A percentile compares a stretch with the other conserved stretches of the same genome.
Evolutionary conservation across 768 basidiomycete genomes (phyloP).

Genomic region (Mycena chlorophos): DNA sequence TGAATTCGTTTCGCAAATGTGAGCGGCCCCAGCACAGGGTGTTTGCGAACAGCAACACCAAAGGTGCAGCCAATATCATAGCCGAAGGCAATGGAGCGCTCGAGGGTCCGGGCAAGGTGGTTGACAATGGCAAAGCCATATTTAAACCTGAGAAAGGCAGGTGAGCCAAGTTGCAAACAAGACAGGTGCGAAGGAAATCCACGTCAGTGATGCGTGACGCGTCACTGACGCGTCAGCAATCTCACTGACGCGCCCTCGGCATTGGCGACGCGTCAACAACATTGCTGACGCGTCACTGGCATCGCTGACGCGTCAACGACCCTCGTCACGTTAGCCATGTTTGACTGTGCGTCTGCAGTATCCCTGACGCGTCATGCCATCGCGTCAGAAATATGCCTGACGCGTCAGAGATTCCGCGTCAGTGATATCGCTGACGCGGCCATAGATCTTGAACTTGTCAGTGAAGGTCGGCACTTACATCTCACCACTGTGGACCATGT

Average conservation of each 20-base stretch:
- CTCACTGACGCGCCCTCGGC: not conserved
- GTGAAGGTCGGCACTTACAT: slow-evolving; percentile 25
- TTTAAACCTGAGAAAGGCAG: not conserved
- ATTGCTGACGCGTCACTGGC: not conserved
- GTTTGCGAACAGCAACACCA: slow-evolving; percentile 1
- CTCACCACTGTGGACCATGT: slow-evolving; percentile 38
- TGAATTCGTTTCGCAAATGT: not conserved
- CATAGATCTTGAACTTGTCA: not conserved
- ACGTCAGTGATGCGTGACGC: not conserved
- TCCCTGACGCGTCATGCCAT: too few relatives aligned
- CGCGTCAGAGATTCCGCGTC: too few relatives aligned
- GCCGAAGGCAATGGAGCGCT: not conserved
- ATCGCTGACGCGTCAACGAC: too few relatives aligned
- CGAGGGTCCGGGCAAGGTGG: not conserved
- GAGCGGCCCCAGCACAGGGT: slow-evolving; percentile 2
- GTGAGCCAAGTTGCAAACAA: too few relatives aligned
- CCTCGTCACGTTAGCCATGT: too few relatives aligned
- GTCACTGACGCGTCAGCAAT: too few relatives aligned
- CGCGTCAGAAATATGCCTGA: too few relatives aligned
- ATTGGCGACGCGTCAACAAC: not conserved
- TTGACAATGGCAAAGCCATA: slow-evolving; percentile 6
- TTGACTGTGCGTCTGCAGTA: too few relatives aligned
- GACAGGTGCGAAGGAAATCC: too few relatives aligned
- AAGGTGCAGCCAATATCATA: slow-evolving; percentile 22
- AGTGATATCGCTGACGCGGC: not conserved